Evolutionary conservation across 2,329 filamentous ascomycete genomes (phyloP), one percentile per base, ranked within the genome.

Genomic region (Pleurostoma richardsiae): DNA sequence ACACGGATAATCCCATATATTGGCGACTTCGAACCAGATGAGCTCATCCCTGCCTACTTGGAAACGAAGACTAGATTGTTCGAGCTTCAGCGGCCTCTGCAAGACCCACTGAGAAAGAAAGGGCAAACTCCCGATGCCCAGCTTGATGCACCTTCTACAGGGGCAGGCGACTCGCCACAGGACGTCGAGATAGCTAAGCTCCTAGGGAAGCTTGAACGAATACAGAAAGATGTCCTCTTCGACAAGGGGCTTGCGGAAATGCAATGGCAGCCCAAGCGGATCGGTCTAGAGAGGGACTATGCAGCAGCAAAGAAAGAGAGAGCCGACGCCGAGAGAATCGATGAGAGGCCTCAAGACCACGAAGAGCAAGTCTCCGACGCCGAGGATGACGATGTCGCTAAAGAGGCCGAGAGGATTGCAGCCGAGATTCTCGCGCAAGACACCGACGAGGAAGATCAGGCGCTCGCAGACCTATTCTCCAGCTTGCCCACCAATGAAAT

Each of bases 151-250:
- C 42, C 49, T 33, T 28, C 30, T 7, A 7, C 44, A 39, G 30
- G 33, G 6, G 30, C 30, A 40, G n/a, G n/a, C n/a, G 47, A 50
- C 48, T 52, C 29, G 45, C 52, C 30, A 55, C 64, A 70, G 29
- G 62, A 66, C 11, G 63, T 78, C 27, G 77, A 80, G 50, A 71
- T 83, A 40, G 76, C 77, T 7, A 88, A 83, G 55, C 66, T 95
- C 3, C 75, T 85, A 39, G 82, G 83, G 11, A 95, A 91, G 60
- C 69, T 96, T 38, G 77, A 82, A 36, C 80, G 79, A 50, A 88
- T 96, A 39, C 86, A 94, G 58, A 85, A 81, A 29, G 88, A 92
- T 59, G 73, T 90, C 11, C 68, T 92, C 3, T 90, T 91, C 57
- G 87, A 92, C 59, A 77, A 76, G 48, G 72, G 76, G 41, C 63